Conservation (phyloP, 768 basidiomycete species). For the Calocybe indica region DNA sequence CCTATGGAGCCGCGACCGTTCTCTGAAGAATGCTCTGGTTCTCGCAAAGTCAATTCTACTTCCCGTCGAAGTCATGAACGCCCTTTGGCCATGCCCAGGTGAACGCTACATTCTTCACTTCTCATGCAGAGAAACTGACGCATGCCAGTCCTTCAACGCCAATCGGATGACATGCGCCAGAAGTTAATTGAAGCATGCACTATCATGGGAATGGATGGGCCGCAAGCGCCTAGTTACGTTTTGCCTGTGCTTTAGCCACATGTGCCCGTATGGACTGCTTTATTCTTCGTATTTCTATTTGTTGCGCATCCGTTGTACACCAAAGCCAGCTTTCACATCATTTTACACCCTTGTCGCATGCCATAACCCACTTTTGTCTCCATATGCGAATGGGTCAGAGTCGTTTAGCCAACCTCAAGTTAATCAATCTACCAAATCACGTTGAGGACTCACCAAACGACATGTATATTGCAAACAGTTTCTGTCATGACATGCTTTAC, state of each 20-base stretch:
- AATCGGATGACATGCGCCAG: conserved; percentile 43
- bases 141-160: conserved; percentile 38
- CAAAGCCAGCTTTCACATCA: too few species aligned
- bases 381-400: too few species aligned
- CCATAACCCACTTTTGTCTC: too few species aligned
- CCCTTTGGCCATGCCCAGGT: conserved; percentile 60
- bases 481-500: too few species aligned
- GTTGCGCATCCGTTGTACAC: too few species aligned
- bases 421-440: too few species aligned
- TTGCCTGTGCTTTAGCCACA: conserved; percentile 23
- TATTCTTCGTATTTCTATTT: neutral
- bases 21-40: conserved; percentile 52
- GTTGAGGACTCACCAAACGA: too few species aligned
- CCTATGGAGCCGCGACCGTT: conserved; percentile 59
- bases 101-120: conserved; percentile 11
- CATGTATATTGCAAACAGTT: too few species aligned
- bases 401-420: too few species aligned
- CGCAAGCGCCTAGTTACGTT: conserved; percentile 31
- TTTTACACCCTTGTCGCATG: too few species aligned
- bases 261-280: neutral
- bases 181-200: conserved; percentile 44
- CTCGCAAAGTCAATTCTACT: conserved; percentile 60
- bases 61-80: conserved; percentile 61
- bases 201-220: conserved; percentile 32
- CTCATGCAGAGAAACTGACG: neutral